Base-by-base conservation (phyloP, 257 asterid genomes). In the Gentiana dahurica region DNA sequence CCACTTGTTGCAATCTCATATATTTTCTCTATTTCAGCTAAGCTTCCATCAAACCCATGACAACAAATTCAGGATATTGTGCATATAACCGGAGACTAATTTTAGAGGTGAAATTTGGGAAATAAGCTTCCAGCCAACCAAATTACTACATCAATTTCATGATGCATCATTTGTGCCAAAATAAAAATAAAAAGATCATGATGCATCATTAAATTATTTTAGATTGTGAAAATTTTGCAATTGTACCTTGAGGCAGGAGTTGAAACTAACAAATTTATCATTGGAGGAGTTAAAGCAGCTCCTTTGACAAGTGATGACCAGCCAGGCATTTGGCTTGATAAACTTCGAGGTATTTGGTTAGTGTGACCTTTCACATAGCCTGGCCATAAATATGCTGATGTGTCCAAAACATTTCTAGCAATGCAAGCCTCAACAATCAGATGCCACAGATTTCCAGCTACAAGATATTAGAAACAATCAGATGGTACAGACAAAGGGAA, bases 231-330 rank as follows among this genome's bases (percentile, higher is more conserved):
- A 41, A 4, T 4, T 5, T 41, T 43, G 52, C 51, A 43, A 43
- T 53, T 72, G 56, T 83, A 92, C 99, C 99, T 88, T 65, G 94
- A 79, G 50, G 99, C 99, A 33, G 99, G 95, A 72, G 94, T 88
- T 63, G 94, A 80, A 44, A 74, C 85, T 81, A 92, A 58, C 4
- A 84, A 85, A 65, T 72, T 85, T 76, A 88, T 77, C 89, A 85
- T 53, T 12, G 85, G 75, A 69, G 84, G 84, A 75, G 84, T 85
- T 75, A 92, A 73, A 53, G 89, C 85, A 47, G 94, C 78, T 39
- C 99, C 95, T 65, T 79, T 85, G 79, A 85, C 67, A 55, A 92
- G 71, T 61, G 97, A 86, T 64, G 97, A 77, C 99, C 99, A 92
- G 33, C 95, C 87, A 62, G 86, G 78, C 58, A 74, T 70, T 73